Evolutionary conservation across 1,284 basidiomycete genomes (phyloP).

Genomic region (Ustilago crameri): DNA sequence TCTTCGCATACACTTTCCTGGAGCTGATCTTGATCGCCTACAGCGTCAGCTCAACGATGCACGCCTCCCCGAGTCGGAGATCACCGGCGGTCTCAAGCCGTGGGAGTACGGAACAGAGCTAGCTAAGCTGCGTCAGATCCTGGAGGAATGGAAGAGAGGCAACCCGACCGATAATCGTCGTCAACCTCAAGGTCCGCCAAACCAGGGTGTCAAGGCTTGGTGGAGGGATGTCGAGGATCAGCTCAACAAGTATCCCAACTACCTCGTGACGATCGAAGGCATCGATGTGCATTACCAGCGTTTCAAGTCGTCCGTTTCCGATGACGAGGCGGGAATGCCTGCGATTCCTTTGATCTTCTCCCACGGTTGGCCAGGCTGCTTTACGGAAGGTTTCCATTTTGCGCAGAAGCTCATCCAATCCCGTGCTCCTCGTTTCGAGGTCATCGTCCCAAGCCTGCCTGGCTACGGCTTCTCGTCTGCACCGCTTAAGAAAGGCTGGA

Average conservation of each 20-base stretch:
- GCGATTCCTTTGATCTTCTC: constrained; percentile 58
- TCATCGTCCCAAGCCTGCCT: constrained; percentile 60
- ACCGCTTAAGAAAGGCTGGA: constrained; percentile 48
- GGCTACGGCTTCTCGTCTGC: constrained; percentile 52
- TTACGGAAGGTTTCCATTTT: constrained; percentile 47
- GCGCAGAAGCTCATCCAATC: constrained; percentile 30
- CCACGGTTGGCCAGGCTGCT: constrained; percentile 60
- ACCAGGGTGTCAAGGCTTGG: constrained; percentile 49
- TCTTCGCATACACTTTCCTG: constrained; percentile 35
- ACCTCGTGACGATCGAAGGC: constrained; percentile 49
- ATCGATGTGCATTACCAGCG: constrained; percentile 54
- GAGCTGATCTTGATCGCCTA: constrained; percentile 45
- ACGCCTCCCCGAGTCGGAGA: constrained; percentile 32
- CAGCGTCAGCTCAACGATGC: constrained; percentile 52
- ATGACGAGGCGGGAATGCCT: constrained; percentile 18
- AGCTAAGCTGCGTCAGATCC: constrained; percentile 36
- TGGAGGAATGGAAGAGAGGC: constrained; percentile 44
- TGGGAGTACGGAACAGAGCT: constrained; percentile 59
- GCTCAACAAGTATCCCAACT: constrained; percentile 47
- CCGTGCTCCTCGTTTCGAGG: constrained; percentile 47
- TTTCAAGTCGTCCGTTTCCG: constrained; percentile 25
- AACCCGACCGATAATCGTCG: constrained; percentile 30
- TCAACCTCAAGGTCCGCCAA: constrained; percentile 7
- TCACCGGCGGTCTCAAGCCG: constrained; percentile 32
- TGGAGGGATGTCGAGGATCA: constrained; percentile 43